A percentile compares a stretch with the other conserved stretches of the same genome.
These are phyloP conservation scores for Blastobotrys buckinghamii DNA, from an alignment of 1,139 yeast genomes.

Conservation along the genomic window DNA sequence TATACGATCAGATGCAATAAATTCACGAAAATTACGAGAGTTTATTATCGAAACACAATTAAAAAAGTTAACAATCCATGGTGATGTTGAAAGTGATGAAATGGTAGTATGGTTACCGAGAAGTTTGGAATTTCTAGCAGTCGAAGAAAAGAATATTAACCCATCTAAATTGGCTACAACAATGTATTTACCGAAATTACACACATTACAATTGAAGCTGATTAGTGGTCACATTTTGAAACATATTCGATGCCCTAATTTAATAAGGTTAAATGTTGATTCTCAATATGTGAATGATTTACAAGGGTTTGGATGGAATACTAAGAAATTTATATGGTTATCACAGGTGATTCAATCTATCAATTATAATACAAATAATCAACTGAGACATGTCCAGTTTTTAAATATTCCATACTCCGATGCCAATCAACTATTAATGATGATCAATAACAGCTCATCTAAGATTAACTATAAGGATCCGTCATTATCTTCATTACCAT, in stretches of 20 bases:
- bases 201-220: not conserved
- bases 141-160: not conserved
- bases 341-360: not conserved
- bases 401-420: not conserved
- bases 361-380: not conserved
- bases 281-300: not conserved
- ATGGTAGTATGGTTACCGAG: constrained; percentile 7
- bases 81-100: not conserved
- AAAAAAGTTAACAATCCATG: not conserved
- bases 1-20: not conserved
- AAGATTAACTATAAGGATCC: not conserved
- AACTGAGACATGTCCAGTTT: not conserved
- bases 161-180: not conserved
- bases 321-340: not conserved
- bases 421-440: not conserved
- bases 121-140: constrained; percentile 1
- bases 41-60: constrained; percentile 1
- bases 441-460: not conserved
- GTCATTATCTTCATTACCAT: too few relatives aligned
- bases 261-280: constrained; percentile 4
- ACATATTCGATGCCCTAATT: constrained; percentile 4
- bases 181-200: not conserved
- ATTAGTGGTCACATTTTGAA: not conserved
- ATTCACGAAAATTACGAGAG: not conserved
- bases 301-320: not conserved